A percentile compares a stretch with the other conserved stretches of the same genome.
Conservation (phyloP, 345 rosid genomes). For the Arabis alpina region DNA sequence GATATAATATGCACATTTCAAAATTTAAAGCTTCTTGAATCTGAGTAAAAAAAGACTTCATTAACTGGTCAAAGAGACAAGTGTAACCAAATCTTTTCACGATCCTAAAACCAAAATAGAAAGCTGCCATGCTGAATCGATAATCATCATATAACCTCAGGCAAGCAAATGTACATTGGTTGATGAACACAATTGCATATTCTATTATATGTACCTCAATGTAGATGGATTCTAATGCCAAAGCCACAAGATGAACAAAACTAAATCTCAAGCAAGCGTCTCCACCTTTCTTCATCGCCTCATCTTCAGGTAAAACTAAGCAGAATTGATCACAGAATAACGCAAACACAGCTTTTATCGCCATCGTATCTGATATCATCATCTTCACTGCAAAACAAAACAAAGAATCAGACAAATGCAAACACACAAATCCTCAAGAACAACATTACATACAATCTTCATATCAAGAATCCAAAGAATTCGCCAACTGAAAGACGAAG, state of each 20-base stretch:
- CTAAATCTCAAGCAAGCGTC: slow-evolving; percentile 21
- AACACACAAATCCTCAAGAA: slow-evolving; percentile 2
- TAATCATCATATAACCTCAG: slow-evolving; percentile 21
- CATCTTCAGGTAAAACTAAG: neutral
- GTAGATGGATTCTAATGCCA: slow-evolving; percentile 25
- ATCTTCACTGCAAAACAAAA: slow-evolving; percentile 55
- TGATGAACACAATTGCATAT: slow-evolving; percentile 22
- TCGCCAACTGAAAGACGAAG: neutral
- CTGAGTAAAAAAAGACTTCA: slow-evolving; percentile 23
- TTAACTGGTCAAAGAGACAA: slow-evolving; percentile 30
- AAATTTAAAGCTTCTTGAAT: slow-evolving; percentile 19
- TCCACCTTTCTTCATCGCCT: slow-evolving; percentile 24
- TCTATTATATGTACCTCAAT: slow-evolving; percentile 42
- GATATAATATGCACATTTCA: neutral
- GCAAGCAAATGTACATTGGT: slow-evolving; percentile 28
- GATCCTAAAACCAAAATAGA: slow-evolving; percentile 28
- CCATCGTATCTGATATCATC: slow-evolving; percentile 47
- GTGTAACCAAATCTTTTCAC: slow-evolving; percentile 19
- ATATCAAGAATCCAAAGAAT: neutral
- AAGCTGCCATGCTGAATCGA: neutral
- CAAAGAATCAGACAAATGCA: slow-evolving; percentile 14
- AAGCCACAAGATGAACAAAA: slow-evolving; percentile 23
- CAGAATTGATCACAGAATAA: slow-evolving; percentile 52
- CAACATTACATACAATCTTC: slow-evolving; percentile 14
- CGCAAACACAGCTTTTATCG: slow-evolving; percentile 55